These are phyloP conservation scores for Fragosphaeria purpurea DNA, from an alignment of 2,329 filamentous ascomycete species.

Conservation along the genomic window DNA sequence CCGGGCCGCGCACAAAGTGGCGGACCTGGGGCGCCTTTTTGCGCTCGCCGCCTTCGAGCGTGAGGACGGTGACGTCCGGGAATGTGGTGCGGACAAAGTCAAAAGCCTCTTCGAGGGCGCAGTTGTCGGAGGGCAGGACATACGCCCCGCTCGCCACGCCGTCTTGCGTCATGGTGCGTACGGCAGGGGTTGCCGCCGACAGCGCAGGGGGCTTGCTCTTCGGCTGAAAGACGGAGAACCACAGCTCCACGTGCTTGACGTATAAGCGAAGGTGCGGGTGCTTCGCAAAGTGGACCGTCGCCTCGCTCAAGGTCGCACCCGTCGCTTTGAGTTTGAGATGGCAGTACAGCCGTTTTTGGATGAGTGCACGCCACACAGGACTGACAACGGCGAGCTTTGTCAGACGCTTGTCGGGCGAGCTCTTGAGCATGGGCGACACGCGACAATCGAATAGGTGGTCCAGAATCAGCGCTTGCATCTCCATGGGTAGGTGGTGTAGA, in stretches of 20 bases:
- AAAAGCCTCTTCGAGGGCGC: conserved; percentile 61
- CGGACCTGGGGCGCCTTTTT: conserved; percentile 62
- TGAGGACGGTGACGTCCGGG: conserved; percentile 54
- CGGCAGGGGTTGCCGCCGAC: conserved; percentile 30
- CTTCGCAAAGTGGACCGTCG: conserved; percentile 48
- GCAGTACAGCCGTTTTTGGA: conserved; percentile 64
- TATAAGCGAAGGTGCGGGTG: conserved; percentile 51
- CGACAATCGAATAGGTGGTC: conserved; percentile 63
- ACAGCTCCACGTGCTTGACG: conserved; percentile 65
- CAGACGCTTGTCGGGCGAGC: conserved; percentile 49
- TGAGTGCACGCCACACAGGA: conserved; percentile 52
- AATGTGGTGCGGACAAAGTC: conserved; percentile 49
- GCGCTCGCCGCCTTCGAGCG: conserved; percentile 66
- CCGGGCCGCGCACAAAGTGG: conserved; percentile 36
- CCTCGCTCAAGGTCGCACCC: conserved; percentile 48
- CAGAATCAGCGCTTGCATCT: conserved; percentile 63
- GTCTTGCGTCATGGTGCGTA: conserved; percentile 44
- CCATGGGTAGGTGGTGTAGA: conserved; percentile 49
- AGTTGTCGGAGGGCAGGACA: conserved; percentile 53
- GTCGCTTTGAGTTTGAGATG: conserved; percentile 70
- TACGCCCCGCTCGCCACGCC: conserved; percentile 49
- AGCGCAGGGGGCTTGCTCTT: conserved; percentile 34
- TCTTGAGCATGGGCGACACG: conserved; percentile 49
- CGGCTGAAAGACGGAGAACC: conserved; percentile 65
- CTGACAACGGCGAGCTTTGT: conserved; percentile 56